A percentile compares a stretch with the other conserved stretches of the same genome.
Conservation (phyloP, 352 stramenopile species). For the Peronospora tabacina region DNA sequence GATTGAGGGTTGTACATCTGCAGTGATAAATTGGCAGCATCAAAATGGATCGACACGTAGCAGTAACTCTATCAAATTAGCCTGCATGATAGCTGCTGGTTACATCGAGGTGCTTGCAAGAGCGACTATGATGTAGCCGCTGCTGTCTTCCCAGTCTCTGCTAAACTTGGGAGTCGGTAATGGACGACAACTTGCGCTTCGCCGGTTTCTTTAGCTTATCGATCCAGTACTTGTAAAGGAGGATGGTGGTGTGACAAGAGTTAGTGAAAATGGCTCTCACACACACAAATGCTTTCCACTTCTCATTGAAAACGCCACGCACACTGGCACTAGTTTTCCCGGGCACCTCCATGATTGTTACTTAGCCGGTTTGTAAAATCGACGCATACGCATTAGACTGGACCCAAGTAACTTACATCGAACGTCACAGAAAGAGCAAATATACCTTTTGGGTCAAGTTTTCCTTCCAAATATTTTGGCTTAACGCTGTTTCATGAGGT, state of each 20-base stretch:
- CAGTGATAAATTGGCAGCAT: no score
- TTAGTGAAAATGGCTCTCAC: constrained; percentile 26
- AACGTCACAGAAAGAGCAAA: neutral
- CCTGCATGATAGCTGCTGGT: no score
- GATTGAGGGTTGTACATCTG: no score
- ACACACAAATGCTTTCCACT: constrained; percentile 61
- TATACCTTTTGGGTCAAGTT: constrained; percentile 59
- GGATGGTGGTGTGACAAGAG: neutral
- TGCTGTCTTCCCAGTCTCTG: no score
- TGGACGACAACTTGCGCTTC: constrained; percentile 24
- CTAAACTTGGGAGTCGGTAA: constrained; percentile 12
- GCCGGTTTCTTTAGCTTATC: constrained; percentile 21
- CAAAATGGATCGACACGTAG: no score
- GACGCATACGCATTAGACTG: neutral
- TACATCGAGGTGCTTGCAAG: no score
- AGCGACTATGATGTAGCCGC: no score
- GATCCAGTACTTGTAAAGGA: constrained; percentile 13
- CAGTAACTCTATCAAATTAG: no score
- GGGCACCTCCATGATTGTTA: constrained; percentile 58
- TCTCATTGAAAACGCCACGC: constrained; percentile 46
- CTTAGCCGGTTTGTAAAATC: constrained; percentile 27
- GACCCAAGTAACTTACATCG: neutral
- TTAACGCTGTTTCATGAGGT: constrained; percentile 65
- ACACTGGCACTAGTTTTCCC: constrained; percentile 57
- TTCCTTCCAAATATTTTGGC: constrained; percentile 78